Percentiles rank a stretch among this genome's conserved stretches.
Conservation (phyloP, 352 stramenopile species). For the Globisporangium middletonii region DNA sequence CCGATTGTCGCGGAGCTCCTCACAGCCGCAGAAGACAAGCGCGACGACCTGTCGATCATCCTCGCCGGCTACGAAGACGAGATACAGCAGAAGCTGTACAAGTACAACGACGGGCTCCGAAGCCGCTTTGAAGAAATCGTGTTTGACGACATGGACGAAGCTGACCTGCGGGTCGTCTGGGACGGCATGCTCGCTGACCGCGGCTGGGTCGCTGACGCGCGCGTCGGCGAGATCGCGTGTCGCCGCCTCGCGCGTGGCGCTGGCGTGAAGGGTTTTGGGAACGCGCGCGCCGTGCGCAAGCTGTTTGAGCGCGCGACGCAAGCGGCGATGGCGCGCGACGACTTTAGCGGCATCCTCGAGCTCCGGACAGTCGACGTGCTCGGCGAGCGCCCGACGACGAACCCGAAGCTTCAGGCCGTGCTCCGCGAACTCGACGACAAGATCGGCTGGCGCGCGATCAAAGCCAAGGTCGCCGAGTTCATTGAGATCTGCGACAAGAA, state of each 20-base stretch:
- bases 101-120: conserved; percentile 84
- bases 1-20: conserved; percentile 87
- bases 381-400: conserved; percentile 67
- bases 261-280: conserved; percentile 82
- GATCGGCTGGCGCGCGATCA: conserved; percentile 77
- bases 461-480: conserved; percentile 69
- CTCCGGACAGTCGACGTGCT: conserved; percentile 69
- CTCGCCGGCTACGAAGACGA: conserved; percentile 91
- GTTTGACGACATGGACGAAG: conserved; percentile 91
- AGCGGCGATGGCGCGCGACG: conserved; percentile 58
- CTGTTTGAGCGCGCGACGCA: conserved; percentile 62
- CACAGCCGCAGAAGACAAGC: conserved; percentile 81
- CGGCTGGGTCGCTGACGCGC: conserved; percentile 43
- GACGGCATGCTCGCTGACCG: conserved; percentile 27
- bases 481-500: conserved; percentile 74
- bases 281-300: conserved; percentile 74
- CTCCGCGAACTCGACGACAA: conserved; percentile 60
- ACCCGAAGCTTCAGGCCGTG: conserved; percentile 55
- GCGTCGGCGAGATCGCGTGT: conserved; percentile 54
- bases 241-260: conserved; percentile 52
- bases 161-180: conserved; percentile 81
- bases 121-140: conserved; percentile 82
- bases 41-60: conserved; percentile 85
- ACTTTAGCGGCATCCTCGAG: conserved; percentile 50
- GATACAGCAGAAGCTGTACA: conserved; percentile 90